Evolutionary conservation across 345 rosid species (phyloP), one percentile per base, ranked within the genome.

Genomic region (Salix exigua): DNA sequence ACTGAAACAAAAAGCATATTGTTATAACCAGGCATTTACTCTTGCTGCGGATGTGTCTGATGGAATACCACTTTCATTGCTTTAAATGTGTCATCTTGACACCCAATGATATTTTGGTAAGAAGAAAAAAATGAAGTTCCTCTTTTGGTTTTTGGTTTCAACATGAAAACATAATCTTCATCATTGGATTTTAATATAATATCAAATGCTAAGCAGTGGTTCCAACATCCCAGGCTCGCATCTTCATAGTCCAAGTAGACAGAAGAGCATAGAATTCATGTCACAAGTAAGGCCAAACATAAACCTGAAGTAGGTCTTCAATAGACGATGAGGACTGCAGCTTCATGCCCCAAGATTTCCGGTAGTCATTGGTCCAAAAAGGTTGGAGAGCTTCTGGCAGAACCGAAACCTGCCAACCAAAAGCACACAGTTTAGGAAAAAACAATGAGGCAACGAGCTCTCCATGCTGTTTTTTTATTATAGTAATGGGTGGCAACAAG

Each of bases 311-410:
- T 68, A 91, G 88, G 53, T 89, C 89, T 70, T 82, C 89, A 4
- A 89, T 87, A 55, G 96, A 84, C 33, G 79, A 81, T 73, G 96
- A 86, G 30, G 91, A 88, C 75, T 79, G 71, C 75, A 94, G 89
- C 83, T 84, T 86, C 73, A 77, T 65, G 73, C 88, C 94, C 96
- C 97, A 94, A 46, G 81, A 81, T 77, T 83, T 88, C 68, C 96
- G 86, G 68, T 35, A 68, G 79, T 73, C 73, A 42, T 89, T 86
- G 14, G 93, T 89, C 96, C 98, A 94, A 81, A 70, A 3, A 71
- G 89, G 73, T 77, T 87, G 85, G 66, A 91, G 85, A 74, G 93
- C 93, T 84, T 91, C 96, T 0, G 85, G 77, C 13, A 92, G 97
- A 86, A 90, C 58, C 33, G 89, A 89, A 73, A 82, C 93, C 98